phyloP scores from a whole-genome alignment of 108 stramenopile species.

The Skeletonema grethae region DNA sequence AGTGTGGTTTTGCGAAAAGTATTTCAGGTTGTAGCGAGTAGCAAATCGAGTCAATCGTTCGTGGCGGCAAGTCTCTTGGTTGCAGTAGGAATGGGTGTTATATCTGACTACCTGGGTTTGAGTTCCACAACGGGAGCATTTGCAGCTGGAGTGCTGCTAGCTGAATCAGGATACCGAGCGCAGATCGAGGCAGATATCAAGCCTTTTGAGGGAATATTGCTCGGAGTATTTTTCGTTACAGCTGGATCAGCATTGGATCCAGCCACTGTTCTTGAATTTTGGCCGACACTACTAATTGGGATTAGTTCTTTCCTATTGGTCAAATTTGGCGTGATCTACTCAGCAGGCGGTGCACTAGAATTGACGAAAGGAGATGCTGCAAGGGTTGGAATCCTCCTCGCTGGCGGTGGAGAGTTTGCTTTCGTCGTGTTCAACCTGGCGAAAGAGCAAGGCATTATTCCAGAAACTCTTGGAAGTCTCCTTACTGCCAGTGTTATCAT shows the following conservation, averaged over 20 bases:
- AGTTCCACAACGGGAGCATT: conserved; percentile 75
- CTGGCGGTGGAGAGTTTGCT: conserved; percentile 78
- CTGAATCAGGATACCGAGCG: conserved; percentile 69
- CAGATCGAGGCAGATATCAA: conserved; percentile 85
- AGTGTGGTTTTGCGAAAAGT: conserved; percentile 54
- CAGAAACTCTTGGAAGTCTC: conserved; percentile 49
- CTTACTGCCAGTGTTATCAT: conserved; percentile 75
- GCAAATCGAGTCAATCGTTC: conserved; percentile 72
- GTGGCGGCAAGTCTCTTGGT: conserved; percentile 75
- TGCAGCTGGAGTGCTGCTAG: conserved; percentile 79
- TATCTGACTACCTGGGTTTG: conserved; percentile 65
- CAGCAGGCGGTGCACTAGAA: conserved; percentile 62
- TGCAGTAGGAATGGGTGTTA: conserved; percentile 73
- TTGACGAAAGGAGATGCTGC: conserved; percentile 64
- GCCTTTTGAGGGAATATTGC: conserved; percentile 81
- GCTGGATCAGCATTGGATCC: conserved; percentile 76
- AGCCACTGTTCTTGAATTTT: conserved; percentile 52
- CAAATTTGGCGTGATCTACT: conserved; percentile 64
- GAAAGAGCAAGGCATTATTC: conserved; percentile 62
- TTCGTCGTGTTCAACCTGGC: conserved; percentile 79
- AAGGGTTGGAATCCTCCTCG: conserved; percentile 60
- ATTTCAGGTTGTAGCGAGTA: conserved; percentile 73
- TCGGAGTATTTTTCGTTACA: conserved; percentile 80
- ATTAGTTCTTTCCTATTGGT: conserved; percentile 56
- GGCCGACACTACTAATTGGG: conserved; percentile 71